Evolutionary conservation across 2,329 filamentous ascomycete species (phyloP).

Genomic region (Colletotrichum sp.): DNA sequence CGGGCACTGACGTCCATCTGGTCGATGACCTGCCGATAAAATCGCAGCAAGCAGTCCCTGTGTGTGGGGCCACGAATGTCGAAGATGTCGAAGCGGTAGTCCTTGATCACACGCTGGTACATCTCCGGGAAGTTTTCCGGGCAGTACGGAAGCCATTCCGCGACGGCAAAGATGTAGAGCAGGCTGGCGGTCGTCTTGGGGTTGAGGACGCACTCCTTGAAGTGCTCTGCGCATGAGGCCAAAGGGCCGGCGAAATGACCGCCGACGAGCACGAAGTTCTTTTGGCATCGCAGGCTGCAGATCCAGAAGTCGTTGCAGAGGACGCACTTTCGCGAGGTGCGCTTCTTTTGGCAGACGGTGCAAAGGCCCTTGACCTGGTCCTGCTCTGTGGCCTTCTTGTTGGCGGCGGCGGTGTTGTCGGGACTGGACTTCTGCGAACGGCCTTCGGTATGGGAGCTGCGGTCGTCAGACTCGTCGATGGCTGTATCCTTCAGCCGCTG

Average conservation of each 20-base stretch:
- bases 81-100: background rate
- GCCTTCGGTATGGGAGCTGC: background rate
- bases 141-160: background rate
- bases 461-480: background rate
- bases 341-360: background rate
- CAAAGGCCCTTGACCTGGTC: background rate
- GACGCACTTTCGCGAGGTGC: background rate
- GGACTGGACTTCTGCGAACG: background rate
- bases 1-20: background rate
- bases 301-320: background rate
- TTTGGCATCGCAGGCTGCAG: background rate
- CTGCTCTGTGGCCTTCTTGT: background rate
- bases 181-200: background rate
- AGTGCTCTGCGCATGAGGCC: background rate
- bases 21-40: accelerated
- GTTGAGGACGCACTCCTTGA: background rate
- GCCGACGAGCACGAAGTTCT: background rate
- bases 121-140: background rate
- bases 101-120: background rate
- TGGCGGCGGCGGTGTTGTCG: background rate
- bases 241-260: background rate
- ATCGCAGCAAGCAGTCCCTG: background rate
- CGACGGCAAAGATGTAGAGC: background rate
- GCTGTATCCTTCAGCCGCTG: background rate
- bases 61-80: background rate